phyloP scores from a whole-genome alignment of 1,284 basidiomycete genomes.

The Fomitopsis betulina region DNA sequence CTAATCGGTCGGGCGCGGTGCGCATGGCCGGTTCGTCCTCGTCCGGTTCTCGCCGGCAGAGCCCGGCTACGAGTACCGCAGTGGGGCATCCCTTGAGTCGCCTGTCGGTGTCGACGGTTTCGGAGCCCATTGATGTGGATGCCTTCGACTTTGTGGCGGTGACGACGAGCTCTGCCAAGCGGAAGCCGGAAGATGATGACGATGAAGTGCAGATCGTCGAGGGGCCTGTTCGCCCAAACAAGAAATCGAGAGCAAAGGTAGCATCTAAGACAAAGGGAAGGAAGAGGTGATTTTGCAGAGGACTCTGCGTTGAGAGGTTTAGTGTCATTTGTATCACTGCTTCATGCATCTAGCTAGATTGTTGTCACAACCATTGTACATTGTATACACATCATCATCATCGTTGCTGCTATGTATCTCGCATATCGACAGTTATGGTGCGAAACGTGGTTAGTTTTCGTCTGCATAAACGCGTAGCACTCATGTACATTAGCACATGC shows the following conservation, averaged over 20 bases:
- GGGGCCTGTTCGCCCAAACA: conserved; percentile 31
- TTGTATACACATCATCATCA: too few species aligned
- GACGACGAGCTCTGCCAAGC: conserved; percentile 32
- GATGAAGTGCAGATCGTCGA: conserved; percentile 56
- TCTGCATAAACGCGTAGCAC: too few species aligned
- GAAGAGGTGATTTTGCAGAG: conserved; percentile 10
- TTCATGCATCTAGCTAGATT: too few species aligned
- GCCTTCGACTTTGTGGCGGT: conserved; percentile 17
- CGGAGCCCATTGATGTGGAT: conserved; percentile 30
- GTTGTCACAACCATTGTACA: too few species aligned
- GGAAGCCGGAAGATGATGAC: conserved; percentile 49
- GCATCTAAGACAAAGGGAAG: conserved; percentile 28
- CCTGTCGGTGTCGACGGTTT: conserved; percentile 29
- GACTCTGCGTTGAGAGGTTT: too few species aligned
- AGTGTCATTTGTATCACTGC: too few species aligned
- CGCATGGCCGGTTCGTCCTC: conserved; percentile 15
- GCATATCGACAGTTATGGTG: too few species aligned
- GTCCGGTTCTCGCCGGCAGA: conserved; percentile 20
- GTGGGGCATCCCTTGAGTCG: conserved; percentile 27
- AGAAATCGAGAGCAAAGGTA: conserved; percentile 36
- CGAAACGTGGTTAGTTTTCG: too few species aligned
- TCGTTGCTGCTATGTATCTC: too few species aligned
- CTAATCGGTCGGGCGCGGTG: conserved; percentile 23
- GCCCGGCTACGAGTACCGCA: conserved; percentile 20
- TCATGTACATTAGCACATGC: too few species aligned